Base-by-base conservation (phyloP, 805 yeast genomes). In the Candida berthetii region DNA sequence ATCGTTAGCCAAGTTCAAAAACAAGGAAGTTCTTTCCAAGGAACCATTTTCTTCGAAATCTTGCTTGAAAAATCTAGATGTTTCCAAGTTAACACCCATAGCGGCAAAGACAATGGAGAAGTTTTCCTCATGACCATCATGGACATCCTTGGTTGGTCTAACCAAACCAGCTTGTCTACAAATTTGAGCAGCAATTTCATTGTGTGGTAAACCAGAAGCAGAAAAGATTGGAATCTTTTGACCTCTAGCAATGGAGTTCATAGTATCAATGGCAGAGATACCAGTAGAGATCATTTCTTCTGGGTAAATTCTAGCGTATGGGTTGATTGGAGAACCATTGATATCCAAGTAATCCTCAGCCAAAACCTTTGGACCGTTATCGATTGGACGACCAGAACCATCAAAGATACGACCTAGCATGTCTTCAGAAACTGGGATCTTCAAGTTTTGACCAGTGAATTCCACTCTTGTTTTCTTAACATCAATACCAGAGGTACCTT, bases 261-360 rank as follows among this genome's bases (percentile, higher is more conserved):
- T 93, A 43, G 97, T 90, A 66, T 93, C 99, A 61, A 93, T 93
- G 39, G 99, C 96, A 38, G 97, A 90, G 49, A 93, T 77, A 78
- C 99, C 99, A 16, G 99, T 95, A 40, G 97, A 89, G 57, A 93
- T 93, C 99, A 93, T 93, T 73, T 93, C 99, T 74, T 93, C 99
- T 25, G 99, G 99, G 65, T 95, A 95, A 55, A 93, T 93, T 71
- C 99, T 90, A 35, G 97, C 95, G 65, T 69, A 93, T 41, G 99
- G 99, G 63, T 93, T 93, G 67, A 93, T 93, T 60, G 99, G 98
- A 35, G 98, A 89, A 44, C 99, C 99, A 65, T 93, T 95, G 63
- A 93, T 95, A 66, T 93, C 99, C 65, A 93, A 74, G 67, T 89
- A 93, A 66, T 93, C 99, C 68, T 93, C 99, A 43, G 99, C 99